Conservation (phyloP, 2,329 filamentous ascomycete genomes). For the Cytospora schulzeri region DNA sequence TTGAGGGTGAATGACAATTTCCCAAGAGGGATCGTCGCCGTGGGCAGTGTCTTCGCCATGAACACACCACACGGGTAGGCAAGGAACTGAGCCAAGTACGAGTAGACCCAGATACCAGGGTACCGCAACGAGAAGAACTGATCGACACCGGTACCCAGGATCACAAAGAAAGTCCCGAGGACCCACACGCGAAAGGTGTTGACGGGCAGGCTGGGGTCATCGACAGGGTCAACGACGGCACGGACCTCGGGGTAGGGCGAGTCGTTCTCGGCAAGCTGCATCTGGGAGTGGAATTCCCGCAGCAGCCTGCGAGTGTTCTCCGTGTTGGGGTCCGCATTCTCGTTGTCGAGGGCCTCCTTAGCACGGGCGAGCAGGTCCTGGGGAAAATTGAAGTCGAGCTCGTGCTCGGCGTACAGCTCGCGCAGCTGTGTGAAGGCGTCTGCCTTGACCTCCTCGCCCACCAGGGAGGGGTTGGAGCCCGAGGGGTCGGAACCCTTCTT, state of each 20-base stretch:
- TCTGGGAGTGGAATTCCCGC: constrained; percentile 16
- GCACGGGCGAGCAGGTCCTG: constrained; percentile 9
- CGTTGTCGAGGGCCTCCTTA: constrained; percentile 18
- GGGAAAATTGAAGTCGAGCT: constrained; percentile 22
- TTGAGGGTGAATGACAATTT: constrained; percentile 53
- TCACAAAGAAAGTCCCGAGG: constrained; percentile 54
- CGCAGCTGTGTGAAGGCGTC: constrained; percentile 20
- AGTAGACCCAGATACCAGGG: constrained; percentile 55
- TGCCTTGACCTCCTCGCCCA: neutral
- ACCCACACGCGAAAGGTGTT: constrained; percentile 59
- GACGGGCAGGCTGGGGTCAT: constrained; percentile 50
- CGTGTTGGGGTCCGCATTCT: constrained; percentile 18
- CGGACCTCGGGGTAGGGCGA: constrained; percentile 58
- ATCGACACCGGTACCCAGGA: constrained; percentile 54
- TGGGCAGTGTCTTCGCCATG: constrained; percentile 53
- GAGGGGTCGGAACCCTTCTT: constrained; percentile 6
- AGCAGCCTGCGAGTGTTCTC: constrained; percentile 20
- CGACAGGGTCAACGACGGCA: constrained; percentile 58
- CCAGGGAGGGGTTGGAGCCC: constrained; percentile 4
- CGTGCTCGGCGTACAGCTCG: constrained; percentile 19
- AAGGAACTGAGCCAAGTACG: constrained; percentile 59
- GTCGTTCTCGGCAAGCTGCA: constrained; percentile 16
- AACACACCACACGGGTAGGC: constrained; percentile 57
- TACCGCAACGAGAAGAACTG: constrained; percentile 61
- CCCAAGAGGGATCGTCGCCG: constrained; percentile 51